A percentile compares a stretch with the other conserved stretches of the same genome.
Evolutionary conservation across 2,329 filamentous ascomycete species (phyloP).

Genomic region (Fusarium scirpi): DNA sequence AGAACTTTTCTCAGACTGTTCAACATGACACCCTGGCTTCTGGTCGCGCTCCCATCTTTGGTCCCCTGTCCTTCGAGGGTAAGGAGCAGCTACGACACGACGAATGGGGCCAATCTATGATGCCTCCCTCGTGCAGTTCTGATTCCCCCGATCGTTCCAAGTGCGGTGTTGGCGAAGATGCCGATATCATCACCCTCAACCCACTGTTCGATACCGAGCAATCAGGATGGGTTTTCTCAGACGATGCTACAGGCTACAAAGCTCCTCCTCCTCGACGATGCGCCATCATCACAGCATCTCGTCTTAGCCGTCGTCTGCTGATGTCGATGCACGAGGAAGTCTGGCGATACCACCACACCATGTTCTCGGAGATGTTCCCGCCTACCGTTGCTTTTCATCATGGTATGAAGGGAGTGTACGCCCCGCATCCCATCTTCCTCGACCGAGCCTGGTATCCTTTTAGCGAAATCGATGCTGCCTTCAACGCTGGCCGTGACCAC

Average conservation of each 20-base stretch:
- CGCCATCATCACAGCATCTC: constrained; percentile 77
- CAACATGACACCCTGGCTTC: constrained; percentile 68
- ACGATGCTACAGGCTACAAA: constrained; percentile 77
- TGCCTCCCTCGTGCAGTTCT: constrained; percentile 67
- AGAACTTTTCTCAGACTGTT: constrained; percentile 76
- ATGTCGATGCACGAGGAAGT: constrained; percentile 81
- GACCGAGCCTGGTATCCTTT: constrained; percentile 80
- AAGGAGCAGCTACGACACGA: constrained; percentile 62
- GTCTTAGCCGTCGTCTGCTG: constrained; percentile 74
- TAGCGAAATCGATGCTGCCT: constrained; percentile 75
- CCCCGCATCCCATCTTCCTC: constrained; percentile 83
- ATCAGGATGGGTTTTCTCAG: constrained; percentile 79
- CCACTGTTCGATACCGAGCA: constrained; percentile 78
- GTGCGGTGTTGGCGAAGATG: constrained; percentile 78
- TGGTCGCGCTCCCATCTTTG: constrained; percentile 72
- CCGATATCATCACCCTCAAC: constrained; percentile 82
- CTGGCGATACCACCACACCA: constrained; percentile 73
- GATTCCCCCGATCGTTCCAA: constrained; percentile 60
- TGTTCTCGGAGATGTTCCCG: constrained; percentile 86
- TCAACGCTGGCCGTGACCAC: constrained; percentile 80
- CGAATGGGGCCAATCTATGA: constrained; percentile 63
- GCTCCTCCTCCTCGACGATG: constrained; percentile 74
- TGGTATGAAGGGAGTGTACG: constrained; percentile 82
- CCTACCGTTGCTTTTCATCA: constrained; percentile 78
- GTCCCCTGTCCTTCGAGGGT: constrained; percentile 68